These are phyloP conservation scores for Phaeodactylum tricornutum DNA, from an alignment of 108 stramenopile species.

Conservation along the genomic window DNA sequence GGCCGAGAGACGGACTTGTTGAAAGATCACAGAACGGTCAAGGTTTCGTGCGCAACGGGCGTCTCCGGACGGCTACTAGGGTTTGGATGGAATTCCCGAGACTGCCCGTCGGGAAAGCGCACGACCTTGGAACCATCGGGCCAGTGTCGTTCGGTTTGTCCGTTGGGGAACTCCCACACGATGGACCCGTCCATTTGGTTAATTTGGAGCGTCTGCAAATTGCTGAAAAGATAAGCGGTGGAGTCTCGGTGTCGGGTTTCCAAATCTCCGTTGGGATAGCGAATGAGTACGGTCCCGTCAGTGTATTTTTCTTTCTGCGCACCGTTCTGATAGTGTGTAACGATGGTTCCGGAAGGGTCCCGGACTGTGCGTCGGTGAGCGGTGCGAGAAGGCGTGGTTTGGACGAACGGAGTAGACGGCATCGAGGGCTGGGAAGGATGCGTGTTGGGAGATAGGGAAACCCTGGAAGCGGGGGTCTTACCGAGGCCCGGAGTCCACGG, in stretches of 20 bases:
- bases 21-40: too few species aligned
- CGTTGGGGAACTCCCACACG: constrained; percentile 40
- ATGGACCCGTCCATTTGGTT: constrained; percentile 28
- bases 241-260: constrained; percentile 26
- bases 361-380: constrained; percentile 3
- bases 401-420: too few species aligned
- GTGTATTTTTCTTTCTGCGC: constrained; percentile 36
- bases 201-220: neutral
- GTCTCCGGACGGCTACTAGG: too few species aligned
- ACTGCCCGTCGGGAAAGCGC: constrained; percentile 19
- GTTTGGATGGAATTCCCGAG: neutral
- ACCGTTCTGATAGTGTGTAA: constrained; percentile 47
- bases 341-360: constrained; percentile 1
- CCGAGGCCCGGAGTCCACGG: too few species aligned
- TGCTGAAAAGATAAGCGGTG: constrained; percentile 13
- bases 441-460: too few species aligned
- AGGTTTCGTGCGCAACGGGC: too few species aligned
- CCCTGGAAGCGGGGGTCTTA: too few species aligned
- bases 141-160: constrained; percentile 42
- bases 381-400: constrained; percentile 13
- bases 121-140: constrained; percentile 35
- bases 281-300: constrained; percentile 49
- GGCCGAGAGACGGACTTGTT: too few species aligned
- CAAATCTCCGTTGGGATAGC: constrained; percentile 74
- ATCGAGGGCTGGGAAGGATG: too few species aligned